Evolutionary conservation across 352 stramenopile species (phyloP).

Genomic region (Thraustochytrium aureum): DNA sequence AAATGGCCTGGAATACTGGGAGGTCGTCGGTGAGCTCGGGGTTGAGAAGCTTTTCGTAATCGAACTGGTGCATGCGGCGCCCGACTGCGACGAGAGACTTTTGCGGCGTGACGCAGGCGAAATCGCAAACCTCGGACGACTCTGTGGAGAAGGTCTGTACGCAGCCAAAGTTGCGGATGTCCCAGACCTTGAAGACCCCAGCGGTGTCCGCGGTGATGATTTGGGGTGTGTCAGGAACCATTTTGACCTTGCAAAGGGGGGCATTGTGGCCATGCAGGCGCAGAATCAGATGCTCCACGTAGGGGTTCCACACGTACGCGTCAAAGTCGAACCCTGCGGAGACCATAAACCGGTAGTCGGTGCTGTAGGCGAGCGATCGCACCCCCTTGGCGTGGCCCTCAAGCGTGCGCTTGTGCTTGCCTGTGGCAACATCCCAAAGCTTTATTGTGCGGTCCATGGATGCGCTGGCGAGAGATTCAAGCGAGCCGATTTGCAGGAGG

Average conservation of each 20-base stretch:
- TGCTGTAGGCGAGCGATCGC: slow-evolving; percentile 70
- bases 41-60: slow-evolving; percentile 80
- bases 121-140: slow-evolving; percentile 66
- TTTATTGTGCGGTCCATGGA: slow-evolving; percentile 82
- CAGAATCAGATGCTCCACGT: slow-evolving; percentile 79
- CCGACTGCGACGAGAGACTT: slow-evolving; percentile 73
- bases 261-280: slow-evolving; percentile 77
- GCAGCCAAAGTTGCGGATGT: slow-evolving; percentile 81
- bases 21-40: slow-evolving; percentile 77
- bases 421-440: slow-evolving; percentile 79
- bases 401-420: slow-evolving; percentile 76
- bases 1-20: slow-evolving; percentile 72
- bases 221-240: slow-evolving; percentile 75
- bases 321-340: slow-evolving; percentile 81
- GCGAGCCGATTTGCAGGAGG: slow-evolving; percentile 70
- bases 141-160: slow-evolving; percentile 80
- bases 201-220: slow-evolving; percentile 78
- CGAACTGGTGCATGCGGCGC: slow-evolving; percentile 75
- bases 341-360: slow-evolving; percentile 78
- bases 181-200: slow-evolving; percentile 79
- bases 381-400: slow-evolving; percentile 78
- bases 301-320: slow-evolving; percentile 80
- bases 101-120: slow-evolving; percentile 67
- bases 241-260: slow-evolving; percentile 75
- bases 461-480: slow-evolving; percentile 74